Percentiles rank a stretch among this genome's conserved stretches.
phyloP scores from a whole-genome alignment of 192 early-diverging fungal species.

The Umbelopsis vinacea region DNA sequence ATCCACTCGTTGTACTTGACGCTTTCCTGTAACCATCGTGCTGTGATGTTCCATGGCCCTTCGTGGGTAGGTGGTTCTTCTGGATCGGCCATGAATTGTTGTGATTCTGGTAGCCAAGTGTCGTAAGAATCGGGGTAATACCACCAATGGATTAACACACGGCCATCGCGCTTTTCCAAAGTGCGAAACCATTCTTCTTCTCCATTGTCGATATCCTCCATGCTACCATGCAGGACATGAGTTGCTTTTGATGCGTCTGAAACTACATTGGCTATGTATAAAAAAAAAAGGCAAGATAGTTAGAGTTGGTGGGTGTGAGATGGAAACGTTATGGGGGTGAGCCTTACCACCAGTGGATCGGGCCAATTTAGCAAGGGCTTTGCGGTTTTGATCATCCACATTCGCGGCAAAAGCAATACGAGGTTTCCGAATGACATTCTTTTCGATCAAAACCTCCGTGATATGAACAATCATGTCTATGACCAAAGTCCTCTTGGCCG shows the following conservation, averaged over 20 bases:
- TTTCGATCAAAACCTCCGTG: constrained; percentile 33
- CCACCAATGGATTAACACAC: constrained; percentile 79
- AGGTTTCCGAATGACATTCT: constrained; percentile 39
- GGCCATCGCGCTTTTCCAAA: constrained; percentile 59
- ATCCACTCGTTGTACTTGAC: constrained; percentile 78
- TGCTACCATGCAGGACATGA: constrained; percentile 52
- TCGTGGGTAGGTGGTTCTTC: constrained; percentile 62
- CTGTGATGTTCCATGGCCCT: constrained; percentile 72
- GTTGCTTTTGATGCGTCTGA: constrained; percentile 38
- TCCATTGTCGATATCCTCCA: constrained; percentile 45
- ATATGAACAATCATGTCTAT: constrained; percentile 47
- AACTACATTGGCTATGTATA: constrained; percentile 39
- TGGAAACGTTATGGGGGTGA: background rate
- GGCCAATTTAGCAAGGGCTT: constrained; percentile 39
- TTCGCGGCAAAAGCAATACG: constrained; percentile 46
- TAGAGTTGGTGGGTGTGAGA: background rate
- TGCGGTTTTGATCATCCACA: constrained; percentile 33
- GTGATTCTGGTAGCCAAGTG: constrained; percentile 66
- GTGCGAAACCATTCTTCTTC: constrained; percentile 68
- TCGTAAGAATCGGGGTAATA: constrained; percentile 85
- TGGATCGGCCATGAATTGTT: constrained; percentile 65
- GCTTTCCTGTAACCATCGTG: constrained; percentile 80
- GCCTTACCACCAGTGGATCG: constrained; percentile 49
- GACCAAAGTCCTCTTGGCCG: constrained; percentile 36
- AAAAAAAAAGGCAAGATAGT: background rate